A percentile compares a stretch with the other conserved stretches of the same genome.
These are phyloP conservation scores for Rhizoclosmatium sp. DNA, from an alignment of 192 early-diverging fungal genomes.

Conservation along the genomic window DNA sequence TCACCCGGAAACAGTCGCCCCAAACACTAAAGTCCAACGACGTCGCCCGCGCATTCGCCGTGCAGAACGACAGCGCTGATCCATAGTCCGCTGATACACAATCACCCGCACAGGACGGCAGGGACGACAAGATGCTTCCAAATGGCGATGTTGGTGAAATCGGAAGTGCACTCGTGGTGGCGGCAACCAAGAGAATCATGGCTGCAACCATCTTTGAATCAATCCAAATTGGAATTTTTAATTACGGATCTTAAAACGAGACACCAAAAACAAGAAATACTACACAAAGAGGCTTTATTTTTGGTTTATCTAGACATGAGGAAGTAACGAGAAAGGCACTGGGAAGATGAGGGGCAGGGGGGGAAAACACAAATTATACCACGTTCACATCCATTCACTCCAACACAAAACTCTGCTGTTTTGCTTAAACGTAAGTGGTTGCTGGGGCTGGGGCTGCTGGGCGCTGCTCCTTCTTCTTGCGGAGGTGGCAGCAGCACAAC, in stretches of 20 bases:
- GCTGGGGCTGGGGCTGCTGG: neutral
- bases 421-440: neutral
- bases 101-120: too few relatives aligned
- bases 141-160: too few relatives aligned
- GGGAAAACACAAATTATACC: neutral
- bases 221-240: neutral
- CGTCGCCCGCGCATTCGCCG: too few relatives aligned
- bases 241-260: neutral
- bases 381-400: too few relatives aligned
- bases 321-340: neutral
- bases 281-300: neutral
- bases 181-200: too few relatives aligned
- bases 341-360: neutral
- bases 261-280: neutral
- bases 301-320: neutral
- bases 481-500: slow-evolving; percentile 3
- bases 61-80: too few relatives aligned
- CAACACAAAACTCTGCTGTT: neutral
- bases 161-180: too few relatives aligned
- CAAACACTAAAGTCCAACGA: too few relatives aligned
- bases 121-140: too few relatives aligned
- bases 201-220: too few relatives aligned
- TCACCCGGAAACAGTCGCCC: too few relatives aligned
- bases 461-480: neutral
- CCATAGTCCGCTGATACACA: too few relatives aligned